Conservation (phyloP, 108 stramenopile genomes). For the Aurantiochytrium sp. region DNA sequence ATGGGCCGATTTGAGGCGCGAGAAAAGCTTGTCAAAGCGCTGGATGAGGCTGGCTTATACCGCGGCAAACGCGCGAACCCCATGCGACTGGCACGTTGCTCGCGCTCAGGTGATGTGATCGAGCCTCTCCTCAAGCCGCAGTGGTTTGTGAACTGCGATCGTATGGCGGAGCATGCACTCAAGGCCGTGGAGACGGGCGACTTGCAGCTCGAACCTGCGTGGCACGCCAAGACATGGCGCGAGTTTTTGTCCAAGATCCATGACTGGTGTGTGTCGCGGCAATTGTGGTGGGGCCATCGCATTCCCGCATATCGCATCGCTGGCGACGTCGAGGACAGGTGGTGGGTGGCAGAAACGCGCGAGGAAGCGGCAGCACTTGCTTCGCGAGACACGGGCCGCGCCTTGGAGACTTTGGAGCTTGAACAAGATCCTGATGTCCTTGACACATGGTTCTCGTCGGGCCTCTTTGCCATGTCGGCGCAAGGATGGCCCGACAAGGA, state of each 20-base stretch:
- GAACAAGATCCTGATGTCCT: constrained; percentile 88
- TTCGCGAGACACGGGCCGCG: constrained; percentile 38
- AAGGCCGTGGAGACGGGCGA: constrained; percentile 76
- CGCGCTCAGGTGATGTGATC: constrained; percentile 97
- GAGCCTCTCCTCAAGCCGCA: constrained; percentile 94
- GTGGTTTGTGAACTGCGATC: constrained; percentile 91
- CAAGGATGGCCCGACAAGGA: constrained; percentile 56
- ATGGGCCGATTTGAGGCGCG: constrained; percentile 83
- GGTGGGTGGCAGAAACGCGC: constrained; percentile 74
- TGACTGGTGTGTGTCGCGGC: constrained; percentile 92
- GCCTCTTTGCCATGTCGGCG: constrained; percentile 92
- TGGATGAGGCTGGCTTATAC: neutral
- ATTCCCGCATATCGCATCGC: constrained; percentile 68
- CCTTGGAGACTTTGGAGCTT: constrained; percentile 48
- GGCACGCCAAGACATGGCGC: constrained; percentile 84
- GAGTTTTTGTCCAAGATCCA: constrained; percentile 83
- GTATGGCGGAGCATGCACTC: constrained; percentile 76
- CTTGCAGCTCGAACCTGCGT: constrained; percentile 72
- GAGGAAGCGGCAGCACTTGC: constrained; percentile 67
- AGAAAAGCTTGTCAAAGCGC: constrained; percentile 74
- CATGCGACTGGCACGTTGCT: constrained; percentile 87
- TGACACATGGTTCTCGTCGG: constrained; percentile 96
- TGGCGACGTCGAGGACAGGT: constrained; percentile 53
- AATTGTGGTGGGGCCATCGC: constrained; percentile 95
- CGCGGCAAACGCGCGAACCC: constrained; percentile 49